Evolutionary conservation across 2,329 filamentous ascomycete species (phyloP).

Genomic region (Ophiostoma populinum): DNA sequence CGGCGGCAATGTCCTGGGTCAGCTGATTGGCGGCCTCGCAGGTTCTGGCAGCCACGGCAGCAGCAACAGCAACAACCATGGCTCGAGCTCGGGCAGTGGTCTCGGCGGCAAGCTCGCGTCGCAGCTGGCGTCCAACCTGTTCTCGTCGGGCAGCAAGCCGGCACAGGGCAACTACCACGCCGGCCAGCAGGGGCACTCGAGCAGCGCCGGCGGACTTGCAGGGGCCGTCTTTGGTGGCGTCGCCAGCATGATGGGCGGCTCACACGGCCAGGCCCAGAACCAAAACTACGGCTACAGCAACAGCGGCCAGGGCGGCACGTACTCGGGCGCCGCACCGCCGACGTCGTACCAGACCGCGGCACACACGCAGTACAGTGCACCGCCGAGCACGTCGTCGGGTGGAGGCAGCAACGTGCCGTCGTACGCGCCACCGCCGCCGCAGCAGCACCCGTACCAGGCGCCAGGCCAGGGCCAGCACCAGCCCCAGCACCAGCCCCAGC

Average conservation of each 20-base stretch:
- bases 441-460: background rate
- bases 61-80: slow-evolving; percentile 11
- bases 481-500: background rate
- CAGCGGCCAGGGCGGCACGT: slow-evolving; percentile 34
- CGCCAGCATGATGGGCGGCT: slow-evolving; percentile 33
- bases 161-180: slow-evolving; percentile 31
- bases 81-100: slow-evolving; percentile 15
- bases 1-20: slow-evolving; percentile 27
- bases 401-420: no score
- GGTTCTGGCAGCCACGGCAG: slow-evolving; percentile 16
- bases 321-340: slow-evolving; percentile 47
- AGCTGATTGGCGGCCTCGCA: slow-evolving; percentile 27
- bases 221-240: slow-evolving; percentile 38
- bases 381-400: background rate
- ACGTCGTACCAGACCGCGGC: slow-evolving; percentile 34
- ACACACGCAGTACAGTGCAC: slow-evolving; percentile 11
- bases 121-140: slow-evolving; percentile 36
- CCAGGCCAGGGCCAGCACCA: background rate
- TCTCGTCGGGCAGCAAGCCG: slow-evolving; percentile 32
- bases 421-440: no score
- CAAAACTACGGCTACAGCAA: slow-evolving; percentile 49
- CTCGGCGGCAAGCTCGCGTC: slow-evolving; percentile 36
- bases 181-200: slow-evolving; percentile 23
- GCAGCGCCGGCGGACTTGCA: slow-evolving; percentile 29
- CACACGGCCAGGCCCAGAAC: slow-evolving; percentile 25